Conservation (phyloP, 164 flowering plant genomes). For the Nelumbo lutea region DNA sequence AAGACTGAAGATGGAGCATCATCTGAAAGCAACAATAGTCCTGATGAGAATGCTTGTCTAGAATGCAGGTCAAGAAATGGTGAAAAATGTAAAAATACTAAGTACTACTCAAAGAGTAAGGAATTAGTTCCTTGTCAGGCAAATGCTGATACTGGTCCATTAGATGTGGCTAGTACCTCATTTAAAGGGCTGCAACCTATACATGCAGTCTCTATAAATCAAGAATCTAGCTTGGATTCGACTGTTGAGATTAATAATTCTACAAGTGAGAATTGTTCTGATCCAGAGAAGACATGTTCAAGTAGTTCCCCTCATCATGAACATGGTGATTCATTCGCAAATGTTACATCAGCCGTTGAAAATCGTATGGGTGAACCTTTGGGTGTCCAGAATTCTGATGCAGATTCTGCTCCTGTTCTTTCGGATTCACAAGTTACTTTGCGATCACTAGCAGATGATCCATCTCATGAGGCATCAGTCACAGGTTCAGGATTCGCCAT, state of each 20-base stretch:
- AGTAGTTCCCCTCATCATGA: conserved; percentile 24
- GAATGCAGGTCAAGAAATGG: conserved; percentile 19
- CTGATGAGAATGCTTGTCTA: conserved; percentile 14
- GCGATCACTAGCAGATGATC: conserved; percentile 32
- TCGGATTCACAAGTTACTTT: conserved; percentile 24
- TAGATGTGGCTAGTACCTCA: conserved; percentile 35
- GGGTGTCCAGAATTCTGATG: conserved; percentile 18
- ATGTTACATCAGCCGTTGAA: conserved; percentile 22
- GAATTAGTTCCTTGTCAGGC: conserved; percentile 31
- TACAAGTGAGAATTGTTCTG: conserved; percentile 17
- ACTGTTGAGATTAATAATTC: conserved; percentile 22
- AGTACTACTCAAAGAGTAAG: conserved; percentile 30
- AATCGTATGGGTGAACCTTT: conserved; percentile 23
- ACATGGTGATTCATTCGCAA: conserved; percentile 19
- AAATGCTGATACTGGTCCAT: conserved; percentile 17
- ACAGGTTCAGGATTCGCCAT: conserved; percentile 35
- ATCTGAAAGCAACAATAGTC: conserved; percentile 21
- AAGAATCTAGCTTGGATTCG: conserved; percentile 20
- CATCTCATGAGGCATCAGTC: conserved; percentile 30
- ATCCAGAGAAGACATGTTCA: conserved; percentile 19
- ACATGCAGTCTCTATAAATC: conserved; percentile 25
- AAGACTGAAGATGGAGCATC: conserved; percentile 25
- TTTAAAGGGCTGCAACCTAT: conserved; percentile 30
- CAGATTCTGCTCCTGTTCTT: conserved; percentile 23
- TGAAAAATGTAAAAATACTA: conserved; percentile 22